A percentile compares a stretch with the other conserved stretches of the same genome.
These are phyloP conservation scores for Biscogniauxia sp. DNA, from an alignment of 2,329 filamentous ascomycete genomes.

Conservation along the genomic window DNA sequence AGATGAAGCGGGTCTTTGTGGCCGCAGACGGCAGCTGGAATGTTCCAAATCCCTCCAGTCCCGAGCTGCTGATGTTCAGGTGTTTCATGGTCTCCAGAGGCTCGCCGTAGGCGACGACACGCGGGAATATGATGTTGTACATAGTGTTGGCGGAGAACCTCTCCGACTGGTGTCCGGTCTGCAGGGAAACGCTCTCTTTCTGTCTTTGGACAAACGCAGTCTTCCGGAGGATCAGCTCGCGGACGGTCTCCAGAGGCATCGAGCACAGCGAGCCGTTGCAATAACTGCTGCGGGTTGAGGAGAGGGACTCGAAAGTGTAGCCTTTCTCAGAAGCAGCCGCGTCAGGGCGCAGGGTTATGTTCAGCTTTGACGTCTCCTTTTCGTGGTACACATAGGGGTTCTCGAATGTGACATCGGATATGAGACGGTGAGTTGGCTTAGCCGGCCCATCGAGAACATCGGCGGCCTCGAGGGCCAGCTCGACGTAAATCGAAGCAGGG, in stretches of 20 bases:
- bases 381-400: constrained; percentile 5
- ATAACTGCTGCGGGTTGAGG: not conserved
- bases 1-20: constrained; percentile 17
- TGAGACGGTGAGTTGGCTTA: not conserved
- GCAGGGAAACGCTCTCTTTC: not conserved
- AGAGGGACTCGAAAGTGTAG: not conserved
- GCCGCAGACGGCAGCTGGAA: constrained; percentile 6
- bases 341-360: not conserved
- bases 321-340: not conserved
- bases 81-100: constrained; percentile 27
- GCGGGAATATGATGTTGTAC: constrained; percentile 31
- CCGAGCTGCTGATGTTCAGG: constrained; percentile 23
- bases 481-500: constrained; percentile 23
- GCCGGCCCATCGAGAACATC: not conserved
- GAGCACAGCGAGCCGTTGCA: not conserved
- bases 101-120: constrained; percentile 28
- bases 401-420: constrained; percentile 6
- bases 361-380: not conserved
- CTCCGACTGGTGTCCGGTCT: not conserved
- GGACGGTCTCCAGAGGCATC: not conserved
- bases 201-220: not conserved
- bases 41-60: constrained; percentile 17
- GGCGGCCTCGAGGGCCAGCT: constrained; percentile 23
- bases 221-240: not conserved
- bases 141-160: constrained; percentile 12